Percentiles rank a stretch among this genome's conserved stretches.
phyloP scores from a whole-genome alignment of 2,329 filamentous ascomycete genomes.

The Colletotrichum somersetense region DNA sequence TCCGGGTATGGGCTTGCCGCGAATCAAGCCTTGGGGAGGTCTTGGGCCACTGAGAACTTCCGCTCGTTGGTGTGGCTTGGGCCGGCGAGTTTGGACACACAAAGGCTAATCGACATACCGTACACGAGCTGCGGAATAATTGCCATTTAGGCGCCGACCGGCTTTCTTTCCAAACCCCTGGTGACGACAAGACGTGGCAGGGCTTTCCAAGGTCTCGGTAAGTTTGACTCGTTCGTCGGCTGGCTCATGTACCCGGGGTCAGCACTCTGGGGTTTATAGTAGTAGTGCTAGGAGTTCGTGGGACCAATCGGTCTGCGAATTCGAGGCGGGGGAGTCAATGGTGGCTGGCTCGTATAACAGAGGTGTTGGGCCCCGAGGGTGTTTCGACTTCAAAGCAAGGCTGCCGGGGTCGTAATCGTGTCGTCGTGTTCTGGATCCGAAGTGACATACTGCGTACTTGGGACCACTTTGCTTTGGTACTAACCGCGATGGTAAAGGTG shows the following conservation, averaged over 20 bases:
- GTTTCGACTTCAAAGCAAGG: background rate
- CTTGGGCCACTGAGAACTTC: constrained; percentile 30
- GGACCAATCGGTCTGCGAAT: background rate
- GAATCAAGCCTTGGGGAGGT: constrained; percentile 22
- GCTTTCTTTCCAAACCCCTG: constrained; percentile 15
- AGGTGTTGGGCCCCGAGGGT: background rate
- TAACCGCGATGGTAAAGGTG: background rate
- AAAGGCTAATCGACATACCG: constrained; percentile 19
- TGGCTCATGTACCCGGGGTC: constrained; percentile 2
- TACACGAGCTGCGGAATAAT: constrained; percentile 2
- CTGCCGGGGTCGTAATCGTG: background rate
- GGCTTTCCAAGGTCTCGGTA: constrained; percentile 24
- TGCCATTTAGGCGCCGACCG: constrained; percentile 25
- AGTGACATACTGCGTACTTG: background rate
- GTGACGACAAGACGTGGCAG: constrained; percentile 11
- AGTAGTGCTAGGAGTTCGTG: background rate
- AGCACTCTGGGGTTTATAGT: background rate
- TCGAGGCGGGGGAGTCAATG: background rate
- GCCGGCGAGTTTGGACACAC: background rate
- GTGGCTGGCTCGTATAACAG: constrained; percentile 4
- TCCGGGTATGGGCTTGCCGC: constrained; percentile 26
- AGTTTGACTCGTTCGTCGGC: constrained; percentile 4
- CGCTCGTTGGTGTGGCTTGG: constrained; percentile 19
- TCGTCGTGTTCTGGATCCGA: background rate
- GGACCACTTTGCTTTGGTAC: constrained; percentile 2